Percentiles rank a stretch among this genome's conserved stretches.
These are phyloP conservation scores for Solanum gracilifrons DNA, from an alignment of 257 asterid genomes.

Conservation along the genomic window DNA sequence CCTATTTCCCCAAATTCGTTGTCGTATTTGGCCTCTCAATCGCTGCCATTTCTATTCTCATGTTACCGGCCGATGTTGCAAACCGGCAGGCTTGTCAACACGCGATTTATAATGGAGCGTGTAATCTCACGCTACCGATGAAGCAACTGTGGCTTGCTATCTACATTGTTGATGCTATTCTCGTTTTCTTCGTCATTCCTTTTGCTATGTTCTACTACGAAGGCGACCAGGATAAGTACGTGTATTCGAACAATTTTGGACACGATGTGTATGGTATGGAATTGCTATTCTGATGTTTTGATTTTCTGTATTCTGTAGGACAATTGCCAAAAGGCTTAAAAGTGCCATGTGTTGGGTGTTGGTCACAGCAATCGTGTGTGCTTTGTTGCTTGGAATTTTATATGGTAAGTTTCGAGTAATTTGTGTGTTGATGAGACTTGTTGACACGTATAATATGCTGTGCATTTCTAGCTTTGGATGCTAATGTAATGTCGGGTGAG, in stretches of 20 bases:
- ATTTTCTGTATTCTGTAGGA: slow-evolving; percentile 40
- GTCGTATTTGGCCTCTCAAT: slow-evolving; percentile 90
- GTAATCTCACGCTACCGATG: slow-evolving; percentile 93
- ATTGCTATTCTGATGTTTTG: neutral
- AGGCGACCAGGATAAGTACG: slow-evolving; percentile 95
- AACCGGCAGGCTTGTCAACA: slow-evolving; percentile 94
- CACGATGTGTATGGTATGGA: neutral
- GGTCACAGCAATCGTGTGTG: slow-evolving; percentile 79
- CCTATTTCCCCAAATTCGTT: slow-evolving; percentile 92
- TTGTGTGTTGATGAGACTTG: neutral
- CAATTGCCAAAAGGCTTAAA: slow-evolving; percentile 71
- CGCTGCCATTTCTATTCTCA: slow-evolving; percentile 89
- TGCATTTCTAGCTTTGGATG: neutral
- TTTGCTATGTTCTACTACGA: slow-evolving; percentile 97
- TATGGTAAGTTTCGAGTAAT: slow-evolving; percentile 35
- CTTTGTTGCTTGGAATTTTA: slow-evolving; percentile 70
- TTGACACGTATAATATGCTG: neutral
- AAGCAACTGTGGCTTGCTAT: slow-evolving; percentile 89
- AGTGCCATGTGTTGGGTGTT: slow-evolving; percentile 85
- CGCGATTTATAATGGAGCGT: slow-evolving; percentile 90
- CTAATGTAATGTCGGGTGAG: neutral
- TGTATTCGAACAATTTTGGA: neutral
- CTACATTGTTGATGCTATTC: slow-evolving; percentile 75
- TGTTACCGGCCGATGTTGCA: slow-evolving; percentile 98
- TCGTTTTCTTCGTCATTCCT: slow-evolving; percentile 86